phyloP scores from a whole-genome alignment of 768 basidiomycete genomes.

The Lyophyllum semitale region DNA sequence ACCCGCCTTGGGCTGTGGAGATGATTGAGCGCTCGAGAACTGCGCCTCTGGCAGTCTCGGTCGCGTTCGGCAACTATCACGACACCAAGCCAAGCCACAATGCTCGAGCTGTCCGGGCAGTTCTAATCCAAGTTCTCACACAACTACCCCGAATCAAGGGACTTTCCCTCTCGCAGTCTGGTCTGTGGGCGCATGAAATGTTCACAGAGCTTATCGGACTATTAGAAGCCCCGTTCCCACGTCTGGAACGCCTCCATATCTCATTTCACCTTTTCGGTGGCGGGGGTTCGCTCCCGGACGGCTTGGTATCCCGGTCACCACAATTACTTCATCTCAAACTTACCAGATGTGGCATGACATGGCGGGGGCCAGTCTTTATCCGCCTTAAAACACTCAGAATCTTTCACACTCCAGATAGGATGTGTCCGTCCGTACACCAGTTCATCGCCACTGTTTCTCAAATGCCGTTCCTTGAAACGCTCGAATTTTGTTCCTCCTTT shows the following conservation, averaged over 20 bases:
- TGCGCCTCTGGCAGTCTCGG: conserved; percentile 4
- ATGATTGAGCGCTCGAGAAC: conserved; percentile 7
- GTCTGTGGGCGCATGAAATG: background rate
- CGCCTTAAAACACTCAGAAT: background rate
- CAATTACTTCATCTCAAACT: background rate
- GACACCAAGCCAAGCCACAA: background rate
- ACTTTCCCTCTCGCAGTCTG: background rate
- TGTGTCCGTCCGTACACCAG: background rate
- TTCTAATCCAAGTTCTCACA: background rate
- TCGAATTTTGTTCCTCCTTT: background rate
- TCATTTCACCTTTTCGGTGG: no score
- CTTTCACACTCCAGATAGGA: background rate
- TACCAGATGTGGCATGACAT: background rate
- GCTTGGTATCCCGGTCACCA: background rate
- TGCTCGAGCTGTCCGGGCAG: background rate
- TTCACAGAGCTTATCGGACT: background rate
- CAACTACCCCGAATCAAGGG: background rate
- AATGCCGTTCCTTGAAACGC: background rate
- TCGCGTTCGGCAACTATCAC: background rate
- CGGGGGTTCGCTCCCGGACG: background rate
- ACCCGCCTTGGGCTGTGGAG: conserved; percentile 2
- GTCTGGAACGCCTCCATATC: background rate
- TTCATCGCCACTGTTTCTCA: background rate
- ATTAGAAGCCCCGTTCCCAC: background rate
- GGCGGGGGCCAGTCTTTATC: background rate